A percentile compares a stretch with the other conserved stretches of the same genome.
These are phyloP conservation scores for Pleurotus pulmonarius DNA, from an alignment of 768 basidiomycete species.

Conservation along the genomic window DNA sequence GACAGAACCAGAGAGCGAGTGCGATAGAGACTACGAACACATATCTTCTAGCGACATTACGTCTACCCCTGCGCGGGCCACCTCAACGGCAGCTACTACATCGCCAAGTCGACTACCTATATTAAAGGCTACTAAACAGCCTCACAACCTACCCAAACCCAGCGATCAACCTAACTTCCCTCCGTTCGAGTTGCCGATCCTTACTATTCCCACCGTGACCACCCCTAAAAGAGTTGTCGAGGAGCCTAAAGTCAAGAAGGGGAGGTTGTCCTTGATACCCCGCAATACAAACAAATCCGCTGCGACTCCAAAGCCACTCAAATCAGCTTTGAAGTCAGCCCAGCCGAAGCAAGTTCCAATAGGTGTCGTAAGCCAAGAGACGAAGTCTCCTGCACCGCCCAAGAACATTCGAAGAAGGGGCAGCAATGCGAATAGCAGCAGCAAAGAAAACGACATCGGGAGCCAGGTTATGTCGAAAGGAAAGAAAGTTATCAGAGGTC, in stretches of 20 bases:
- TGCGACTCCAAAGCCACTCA: background rate
- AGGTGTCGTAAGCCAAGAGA: background rate
- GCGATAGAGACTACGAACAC: background rate
- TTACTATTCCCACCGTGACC: background rate
- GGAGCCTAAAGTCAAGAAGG: background rate
- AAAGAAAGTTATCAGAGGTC: conserved; percentile 1
- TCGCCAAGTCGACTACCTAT: background rate
- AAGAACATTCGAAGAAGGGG: background rate
- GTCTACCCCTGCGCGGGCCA: background rate
- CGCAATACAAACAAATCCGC: background rate
- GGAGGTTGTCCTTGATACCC: background rate
- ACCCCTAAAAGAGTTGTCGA: background rate
- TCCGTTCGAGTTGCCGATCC: background rate
- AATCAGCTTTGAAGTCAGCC: background rate
- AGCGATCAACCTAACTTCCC: background rate
- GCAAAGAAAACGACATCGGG: conserved; percentile 2
- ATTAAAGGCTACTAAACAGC: background rate
- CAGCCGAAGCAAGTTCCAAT: background rate
- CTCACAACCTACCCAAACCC: background rate
- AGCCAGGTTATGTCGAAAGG: background rate
- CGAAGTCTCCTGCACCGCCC: no score
- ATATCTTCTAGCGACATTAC: background rate
- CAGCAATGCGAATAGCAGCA: background rate
- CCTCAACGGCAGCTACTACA: background rate
- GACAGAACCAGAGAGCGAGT: conserved; percentile 3